Evolutionary conservation across 192 early-diverging fungal genomes (phyloP).

Genomic region (Backusella mclennaniae): DNA sequence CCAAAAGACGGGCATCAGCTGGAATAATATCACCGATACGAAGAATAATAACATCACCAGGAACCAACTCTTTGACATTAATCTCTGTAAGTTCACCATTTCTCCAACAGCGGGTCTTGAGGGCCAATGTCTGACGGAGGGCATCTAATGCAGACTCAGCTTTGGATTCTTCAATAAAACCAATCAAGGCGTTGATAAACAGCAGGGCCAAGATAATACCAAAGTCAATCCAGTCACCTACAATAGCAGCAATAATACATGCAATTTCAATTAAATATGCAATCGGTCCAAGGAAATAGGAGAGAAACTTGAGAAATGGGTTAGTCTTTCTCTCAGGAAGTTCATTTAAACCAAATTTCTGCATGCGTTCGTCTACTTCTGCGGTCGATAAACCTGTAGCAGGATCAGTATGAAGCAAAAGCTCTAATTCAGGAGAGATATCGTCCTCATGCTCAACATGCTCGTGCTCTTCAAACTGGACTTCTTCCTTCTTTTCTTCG

Average conservation of each 20-base stretch:
- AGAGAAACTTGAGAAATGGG: constrained; percentile 78
- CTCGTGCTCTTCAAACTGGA: constrained; percentile 68
- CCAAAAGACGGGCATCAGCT: constrained; percentile 77
- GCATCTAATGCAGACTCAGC: constrained; percentile 94
- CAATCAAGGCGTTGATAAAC: constrained; percentile 88
- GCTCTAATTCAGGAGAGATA: constrained; percentile 76
- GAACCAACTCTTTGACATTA: constrained; percentile 71
- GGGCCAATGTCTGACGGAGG: constrained; percentile 89
- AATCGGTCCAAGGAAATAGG: constrained; percentile 80
- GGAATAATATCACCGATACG: constrained; percentile 93
- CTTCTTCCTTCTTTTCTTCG: constrained; percentile 44
- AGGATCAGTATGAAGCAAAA: constrained; percentile 81
- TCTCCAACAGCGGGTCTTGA: constrained; percentile 81
- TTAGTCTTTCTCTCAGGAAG: constrained; percentile 80
- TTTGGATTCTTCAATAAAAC: constrained; percentile 91
- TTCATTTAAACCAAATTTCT: constrained; percentile 79
- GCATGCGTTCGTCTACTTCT: constrained; percentile 67
- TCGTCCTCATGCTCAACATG: constrained; percentile 74
- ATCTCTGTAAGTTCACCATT: constrained; percentile 72
- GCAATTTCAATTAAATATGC: constrained; percentile 88
- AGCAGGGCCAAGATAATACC: constrained; percentile 82
- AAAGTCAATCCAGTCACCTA: constrained; percentile 76
- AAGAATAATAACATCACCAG: constrained; percentile 81
- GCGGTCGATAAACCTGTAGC: constrained; percentile 65
- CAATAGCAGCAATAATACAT: constrained; percentile 69